Base-by-base conservation (phyloP, 768 basidiomycete species). In the Boletus bicolor region DNA sequence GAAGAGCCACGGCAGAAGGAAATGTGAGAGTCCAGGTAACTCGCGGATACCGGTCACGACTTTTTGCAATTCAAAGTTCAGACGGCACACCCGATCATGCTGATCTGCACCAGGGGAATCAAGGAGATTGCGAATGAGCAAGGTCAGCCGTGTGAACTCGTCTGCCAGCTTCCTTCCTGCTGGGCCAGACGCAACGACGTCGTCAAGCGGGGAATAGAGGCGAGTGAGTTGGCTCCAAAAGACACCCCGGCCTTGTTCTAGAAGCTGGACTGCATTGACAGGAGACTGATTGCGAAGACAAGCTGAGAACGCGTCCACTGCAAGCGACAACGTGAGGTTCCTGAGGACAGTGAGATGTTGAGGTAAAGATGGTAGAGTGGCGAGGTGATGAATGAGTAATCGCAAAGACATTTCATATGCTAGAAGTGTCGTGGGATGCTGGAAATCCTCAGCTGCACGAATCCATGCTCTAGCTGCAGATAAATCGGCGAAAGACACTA, bases 261-360 rank as follows among this genome's bases (percentile, higher is more conserved):
- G 58, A 62, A 72, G 71, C 46, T 73, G 67, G 7, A 75, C 57
- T 26, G 62, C 66, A 14, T 37, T 45, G 15, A 56, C 42, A 12
- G 52, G 49, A 28, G 58, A 17, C 5, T 43, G 30, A 0, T 34
- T n/a, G 2, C 43, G 55, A 21, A 66, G 66, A 45, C 54, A 58
- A n/a, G 51, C 43, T 17, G 52, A 45, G 35, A 61, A 59, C 4
- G 53, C 53, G 38, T 59, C 61, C 8, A 51, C 43, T 30, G 48
- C 48, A 14, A 62, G 51, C 1, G 60, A 56, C 7, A 36, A 39
- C 2, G 44, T 50, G 38, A 39, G 28, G 2, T 15, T 4, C n/a
- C 28, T 38, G 17, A 49, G 26, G 26, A 38, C 7, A 5, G 1
- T 28, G 8, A 19, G 26, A 49, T 28, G 32, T 15, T 14, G 51